Conservation (phyloP, 78 protist genomes). For the Speleostelium caveatum region DNA sequence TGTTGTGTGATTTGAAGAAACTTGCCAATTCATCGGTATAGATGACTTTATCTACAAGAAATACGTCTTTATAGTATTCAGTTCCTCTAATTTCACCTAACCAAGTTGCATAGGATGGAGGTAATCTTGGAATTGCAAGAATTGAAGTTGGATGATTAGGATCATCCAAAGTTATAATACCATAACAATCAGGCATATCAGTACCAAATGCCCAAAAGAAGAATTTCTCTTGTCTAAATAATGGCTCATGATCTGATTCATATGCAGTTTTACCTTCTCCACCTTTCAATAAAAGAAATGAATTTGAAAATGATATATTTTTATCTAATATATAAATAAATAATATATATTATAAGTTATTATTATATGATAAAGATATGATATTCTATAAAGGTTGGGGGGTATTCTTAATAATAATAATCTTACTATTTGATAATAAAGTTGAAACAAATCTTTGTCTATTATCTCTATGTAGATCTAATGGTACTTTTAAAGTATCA, state of each 20-base stretch:
- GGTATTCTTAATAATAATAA: background rate
- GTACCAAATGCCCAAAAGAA: slow-evolving; percentile 84
- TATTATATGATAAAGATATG: too few species aligned
- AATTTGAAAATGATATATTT: slow-evolving; percentile 18
- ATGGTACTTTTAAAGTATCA: slow-evolving; percentile 74
- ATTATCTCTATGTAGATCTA: slow-evolving; percentile 65
- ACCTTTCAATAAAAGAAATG: slow-evolving; percentile 68
- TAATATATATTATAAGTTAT: background rate
- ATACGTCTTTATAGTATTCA: slow-evolving; percentile 42
- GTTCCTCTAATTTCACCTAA: slow-evolving; percentile 68
- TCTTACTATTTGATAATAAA: slow-evolving; percentile 44
- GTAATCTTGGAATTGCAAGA: slow-evolving; percentile 68
- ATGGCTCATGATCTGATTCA: slow-evolving; percentile 78
- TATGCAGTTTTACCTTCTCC: slow-evolving; percentile 30
- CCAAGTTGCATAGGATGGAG: slow-evolving; percentile 78
- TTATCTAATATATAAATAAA: slow-evolving; percentile 7
- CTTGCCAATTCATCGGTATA: slow-evolving; percentile 57
- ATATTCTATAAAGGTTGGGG: background rate
- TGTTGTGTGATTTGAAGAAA: background rate
- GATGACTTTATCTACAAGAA: slow-evolving; percentile 69
- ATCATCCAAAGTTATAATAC: slow-evolving; percentile 55
- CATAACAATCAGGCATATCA: slow-evolving; percentile 82
- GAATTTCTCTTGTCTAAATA: slow-evolving; percentile 83
- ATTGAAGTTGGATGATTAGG: background rate
- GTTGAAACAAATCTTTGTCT: slow-evolving; percentile 53